Conservation (phyloP, 2,329 filamentous ascomycete genomes). For the Onygenales sp. region DNA sequence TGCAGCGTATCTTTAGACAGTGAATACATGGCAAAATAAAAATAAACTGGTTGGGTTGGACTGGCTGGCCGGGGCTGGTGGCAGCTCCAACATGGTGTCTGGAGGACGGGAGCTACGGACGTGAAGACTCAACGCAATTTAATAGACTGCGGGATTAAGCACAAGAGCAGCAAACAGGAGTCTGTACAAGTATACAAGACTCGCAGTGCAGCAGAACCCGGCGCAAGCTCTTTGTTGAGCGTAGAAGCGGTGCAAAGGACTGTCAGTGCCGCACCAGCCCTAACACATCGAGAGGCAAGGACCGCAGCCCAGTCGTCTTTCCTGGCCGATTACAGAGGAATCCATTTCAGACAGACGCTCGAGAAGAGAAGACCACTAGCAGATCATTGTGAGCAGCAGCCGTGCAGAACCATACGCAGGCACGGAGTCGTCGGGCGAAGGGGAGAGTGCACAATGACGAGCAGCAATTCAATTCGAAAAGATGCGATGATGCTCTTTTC, state of each 20-base stretch:
- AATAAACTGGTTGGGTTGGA: too few species aligned
- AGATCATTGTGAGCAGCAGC: too few species aligned
- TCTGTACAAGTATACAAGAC: too few species aligned
- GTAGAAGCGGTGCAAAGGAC: neutral
- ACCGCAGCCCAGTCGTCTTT: neutral
- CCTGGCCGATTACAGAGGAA: neutral
- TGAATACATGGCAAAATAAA: neutral
- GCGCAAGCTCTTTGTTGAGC: neutral
- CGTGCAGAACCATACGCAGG: too few species aligned
- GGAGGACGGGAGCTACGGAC: too few species aligned
- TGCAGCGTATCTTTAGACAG: neutral
- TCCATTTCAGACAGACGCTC: neutral
- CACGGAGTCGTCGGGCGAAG: neutral
- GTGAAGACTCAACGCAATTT: too few species aligned
- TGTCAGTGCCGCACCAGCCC: neutral
- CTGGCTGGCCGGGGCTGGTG: too few species aligned
- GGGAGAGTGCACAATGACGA: neutral
- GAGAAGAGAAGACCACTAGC: neutral
- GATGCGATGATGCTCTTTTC: neutral
- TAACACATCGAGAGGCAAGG: neutral
- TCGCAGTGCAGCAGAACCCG: neutral
- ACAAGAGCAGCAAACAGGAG: too few species aligned
- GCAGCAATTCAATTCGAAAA: neutral
- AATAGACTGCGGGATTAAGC: too few species aligned
- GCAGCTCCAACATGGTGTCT: too few species aligned